Conservation (phyloP, 495 filamentous ascomycete species). For the Trichoderma asperelloides region DNA sequence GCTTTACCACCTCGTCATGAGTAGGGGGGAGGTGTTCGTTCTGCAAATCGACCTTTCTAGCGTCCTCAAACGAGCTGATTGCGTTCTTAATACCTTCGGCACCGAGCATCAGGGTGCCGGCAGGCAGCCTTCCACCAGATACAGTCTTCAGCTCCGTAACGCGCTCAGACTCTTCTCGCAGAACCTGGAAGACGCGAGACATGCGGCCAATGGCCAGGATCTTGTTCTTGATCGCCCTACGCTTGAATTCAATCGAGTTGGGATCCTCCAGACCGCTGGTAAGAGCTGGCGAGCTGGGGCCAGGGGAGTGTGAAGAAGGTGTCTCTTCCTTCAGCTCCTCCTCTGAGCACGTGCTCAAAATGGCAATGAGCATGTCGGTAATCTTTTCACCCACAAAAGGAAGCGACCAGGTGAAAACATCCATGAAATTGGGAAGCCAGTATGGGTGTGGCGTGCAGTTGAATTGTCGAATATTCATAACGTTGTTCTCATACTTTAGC, state of each 20-base stretch:
- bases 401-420: constrained; percentile 98
- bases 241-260: constrained; percentile 83
- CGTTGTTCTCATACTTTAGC: constrained; percentile 98
- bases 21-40: constrained; percentile 89
- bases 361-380: constrained; percentile 98
- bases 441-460: constrained; percentile 99
- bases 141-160: constrained; percentile 97
- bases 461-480: constrained; percentile 99
- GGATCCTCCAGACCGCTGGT: constrained; percentile 47
- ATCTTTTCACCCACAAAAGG: constrained; percentile 99
- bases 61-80: constrained; percentile 95
- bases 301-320: constrained; percentile 43
- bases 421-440: constrained; percentile 99
- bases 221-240: constrained; percentile 97
- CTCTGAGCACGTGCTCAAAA: constrained; percentile 95
- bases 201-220: constrained; percentile 94
- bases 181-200: constrained; percentile 95
- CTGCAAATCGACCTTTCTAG: constrained; percentile 93
- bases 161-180: constrained; percentile 93
- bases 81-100: constrained; percentile 98
- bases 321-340: constrained; percentile 82
- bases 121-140: constrained; percentile 83
- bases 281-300: constrained; percentile 45
- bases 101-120: constrained; percentile 94
- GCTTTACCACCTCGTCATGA: constrained; percentile 80